Conservation (phyloP, 805 yeast genomes). For the Citeromyces matritensis region DNA sequence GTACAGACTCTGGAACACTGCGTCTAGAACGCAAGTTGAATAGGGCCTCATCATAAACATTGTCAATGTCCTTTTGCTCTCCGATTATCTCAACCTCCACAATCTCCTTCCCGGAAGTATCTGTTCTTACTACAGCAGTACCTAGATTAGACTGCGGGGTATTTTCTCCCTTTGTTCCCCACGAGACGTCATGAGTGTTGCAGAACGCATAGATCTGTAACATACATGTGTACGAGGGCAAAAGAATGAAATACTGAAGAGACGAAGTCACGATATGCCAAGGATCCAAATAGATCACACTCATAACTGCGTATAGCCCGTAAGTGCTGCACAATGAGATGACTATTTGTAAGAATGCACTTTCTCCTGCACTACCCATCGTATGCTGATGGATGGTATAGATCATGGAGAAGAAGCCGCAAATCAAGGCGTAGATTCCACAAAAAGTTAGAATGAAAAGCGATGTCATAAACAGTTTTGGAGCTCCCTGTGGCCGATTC, state of each 20-base stretch:
- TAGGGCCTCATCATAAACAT: slow-evolving; percentile 63
- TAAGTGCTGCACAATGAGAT: slow-evolving; percentile 82
- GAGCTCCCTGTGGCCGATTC: slow-evolving; percentile 94
- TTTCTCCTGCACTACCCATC: slow-evolving; percentile 16
- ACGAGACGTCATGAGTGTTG: slow-evolving; percentile 94
- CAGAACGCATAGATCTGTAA: slow-evolving; percentile 94
- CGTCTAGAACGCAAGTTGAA: slow-evolving; percentile 61
- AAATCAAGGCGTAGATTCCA: slow-evolving; percentile 65
- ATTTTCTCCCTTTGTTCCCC: slow-evolving; percentile 98
- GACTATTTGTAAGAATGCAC: slow-evolving; percentile 57
- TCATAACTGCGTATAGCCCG: slow-evolving; percentile 74
- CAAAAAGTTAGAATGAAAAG: slow-evolving; percentile 65
- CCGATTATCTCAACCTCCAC: slow-evolving; percentile 66
- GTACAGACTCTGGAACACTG: slow-evolving; percentile 36
- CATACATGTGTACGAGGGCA: slow-evolving; percentile 87
- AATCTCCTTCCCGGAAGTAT: slow-evolving; percentile 72
- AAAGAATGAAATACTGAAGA: slow-evolving; percentile 71
- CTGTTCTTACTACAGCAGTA: slow-evolving; percentile 67
- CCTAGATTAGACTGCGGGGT: slow-evolving; percentile 56
- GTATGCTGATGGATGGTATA: slow-evolving; percentile 28
- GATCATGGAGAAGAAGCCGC: slow-evolving; percentile 71
- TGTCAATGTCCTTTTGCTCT: slow-evolving; percentile 64
- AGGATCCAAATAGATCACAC: slow-evolving; percentile 80
- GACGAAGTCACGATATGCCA: slow-evolving; percentile 92
- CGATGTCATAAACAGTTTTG: slow-evolving; percentile 55